Evolutionary conservation across 345 rosid species (phyloP).

Genomic region (Nephelium lappaceum): DNA sequence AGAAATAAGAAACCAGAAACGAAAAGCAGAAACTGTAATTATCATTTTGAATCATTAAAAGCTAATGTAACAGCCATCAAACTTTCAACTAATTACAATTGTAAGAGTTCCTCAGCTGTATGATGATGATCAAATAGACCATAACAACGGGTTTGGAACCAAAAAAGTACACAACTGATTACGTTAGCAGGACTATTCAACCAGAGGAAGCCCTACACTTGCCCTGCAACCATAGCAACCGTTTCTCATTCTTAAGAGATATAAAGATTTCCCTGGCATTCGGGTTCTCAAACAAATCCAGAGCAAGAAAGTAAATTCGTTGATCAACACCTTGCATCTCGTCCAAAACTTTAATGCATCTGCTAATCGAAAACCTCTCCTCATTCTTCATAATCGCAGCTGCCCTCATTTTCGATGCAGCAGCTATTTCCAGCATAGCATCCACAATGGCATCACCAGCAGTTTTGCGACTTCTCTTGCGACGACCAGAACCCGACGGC

Average conservation of each 20-base stretch:
- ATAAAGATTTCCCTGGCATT: slow-evolving; percentile 67
- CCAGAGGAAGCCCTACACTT: slow-evolving; percentile 51
- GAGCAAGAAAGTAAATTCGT: slow-evolving; percentile 58
- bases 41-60: slow-evolving; percentile 22
- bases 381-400: slow-evolving; percentile 63
- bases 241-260: slow-evolving; percentile 72
- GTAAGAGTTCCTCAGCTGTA: slow-evolving; percentile 14
- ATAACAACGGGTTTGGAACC: slow-evolving; percentile 6
- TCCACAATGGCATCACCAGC: slow-evolving; percentile 86
- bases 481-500: slow-evolving; percentile 48
- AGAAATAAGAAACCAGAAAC: background rate
- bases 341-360: slow-evolving; percentile 80
- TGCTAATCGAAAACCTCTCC: slow-evolving; percentile 79
- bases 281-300: slow-evolving; percentile 80
- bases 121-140: slow-evolving; percentile 4
- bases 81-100: slow-evolving; percentile 33
- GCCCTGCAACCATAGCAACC: slow-evolving; percentile 71
- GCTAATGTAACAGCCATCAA: slow-evolving; percentile 21
- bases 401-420: slow-evolving; percentile 81
- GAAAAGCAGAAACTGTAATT: background rate
- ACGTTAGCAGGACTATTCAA: slow-evolving; percentile 26
- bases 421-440: slow-evolving; percentile 90
- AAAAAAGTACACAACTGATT: slow-evolving; percentile 15
- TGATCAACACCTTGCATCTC: slow-evolving; percentile 80
- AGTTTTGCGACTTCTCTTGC: slow-evolving; percentile 74